Base-by-base conservation (phyloP, 352 stramenopile genomes). In the Phytopythium ostracodes region DNA sequence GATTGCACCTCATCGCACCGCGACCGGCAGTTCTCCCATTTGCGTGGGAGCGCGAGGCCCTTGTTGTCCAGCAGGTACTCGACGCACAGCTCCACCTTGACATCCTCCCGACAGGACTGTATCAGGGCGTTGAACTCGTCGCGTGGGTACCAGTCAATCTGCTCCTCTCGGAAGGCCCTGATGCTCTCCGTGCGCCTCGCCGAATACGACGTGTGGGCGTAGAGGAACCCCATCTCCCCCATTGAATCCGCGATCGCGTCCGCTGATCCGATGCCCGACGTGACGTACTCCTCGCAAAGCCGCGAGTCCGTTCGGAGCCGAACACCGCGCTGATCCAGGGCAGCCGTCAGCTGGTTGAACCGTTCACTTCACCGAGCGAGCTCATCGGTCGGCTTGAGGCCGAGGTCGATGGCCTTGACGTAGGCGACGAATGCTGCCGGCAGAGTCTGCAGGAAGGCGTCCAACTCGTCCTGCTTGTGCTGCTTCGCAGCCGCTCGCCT, bases 141-240 rank as follows among this genome's bases (percentile, higher is more conserved):
- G 18, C 53, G 50, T 14, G 62, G 63, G n/a, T 57, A 59, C 66
- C 63, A 73, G 38, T 47, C 52, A 12, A 40, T 24, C 12, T 64
- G 36, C 0, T 58, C 17, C 22, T 60, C 20, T 1, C 53, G 50
- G 12, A 65, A 58, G 6, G 18, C 27, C 15, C 60, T 17, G 52
- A 69, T 69, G 25, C 60, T 47, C 5, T 4, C 17, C 1, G 44
- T 36, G 44, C 66, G 67, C 17, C 57, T 24, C 15, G 22, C 14
- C 2, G 24, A n/a, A 17, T 70, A 70, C 11, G 33, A 6, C 33
- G 63, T 73, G 59, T 70, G 66, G 10, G 31, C 17, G 47, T 63
- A 70, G 11, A 73, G 53, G 43, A 73, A 74, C 7, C 33, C 60
- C 63, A 71, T 70, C 29, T 74, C 64, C 33, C 68, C 67, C 60